Conservation (phyloP, 2,329 filamentous ascomycete genomes). For the Macrophomina tecta region DNA sequence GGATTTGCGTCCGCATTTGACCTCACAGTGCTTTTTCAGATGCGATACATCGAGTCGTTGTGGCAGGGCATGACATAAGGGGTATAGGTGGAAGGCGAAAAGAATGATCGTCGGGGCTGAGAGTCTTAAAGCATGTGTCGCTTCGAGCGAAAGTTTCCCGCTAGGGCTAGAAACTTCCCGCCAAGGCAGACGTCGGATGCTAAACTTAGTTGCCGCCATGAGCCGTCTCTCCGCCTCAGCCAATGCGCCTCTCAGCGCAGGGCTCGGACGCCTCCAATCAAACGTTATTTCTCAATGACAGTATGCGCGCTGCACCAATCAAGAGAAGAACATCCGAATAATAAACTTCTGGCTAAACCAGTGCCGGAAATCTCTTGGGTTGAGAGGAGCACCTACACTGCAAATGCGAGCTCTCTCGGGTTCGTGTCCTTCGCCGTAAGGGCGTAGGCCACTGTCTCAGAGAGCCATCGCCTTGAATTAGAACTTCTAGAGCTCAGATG, state of each 20-base stretch:
- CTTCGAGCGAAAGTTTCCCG: background rate
- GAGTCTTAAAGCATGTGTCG: background rate
- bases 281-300: background rate
- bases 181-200: background rate
- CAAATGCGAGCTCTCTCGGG: background rate
- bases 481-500: background rate
- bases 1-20: too few relatives aligned
- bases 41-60: background rate
- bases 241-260: background rate
- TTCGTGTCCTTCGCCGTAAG: background rate
- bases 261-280: background rate
- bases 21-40: too few relatives aligned
- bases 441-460: background rate
- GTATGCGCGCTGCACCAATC: background rate
- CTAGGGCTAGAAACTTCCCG: background rate
- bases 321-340: background rate
- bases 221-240: background rate
- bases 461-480: background rate
- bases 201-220: background rate
- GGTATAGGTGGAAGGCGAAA: background rate
- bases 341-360: background rate
- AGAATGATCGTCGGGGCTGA: background rate
- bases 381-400: background rate
- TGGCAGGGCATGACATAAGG: background rate
- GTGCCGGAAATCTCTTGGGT: background rate